Base-by-base conservation (phyloP, 2,329 filamentous ascomycete genomes). In the Gliomastix tumulicola region DNA sequence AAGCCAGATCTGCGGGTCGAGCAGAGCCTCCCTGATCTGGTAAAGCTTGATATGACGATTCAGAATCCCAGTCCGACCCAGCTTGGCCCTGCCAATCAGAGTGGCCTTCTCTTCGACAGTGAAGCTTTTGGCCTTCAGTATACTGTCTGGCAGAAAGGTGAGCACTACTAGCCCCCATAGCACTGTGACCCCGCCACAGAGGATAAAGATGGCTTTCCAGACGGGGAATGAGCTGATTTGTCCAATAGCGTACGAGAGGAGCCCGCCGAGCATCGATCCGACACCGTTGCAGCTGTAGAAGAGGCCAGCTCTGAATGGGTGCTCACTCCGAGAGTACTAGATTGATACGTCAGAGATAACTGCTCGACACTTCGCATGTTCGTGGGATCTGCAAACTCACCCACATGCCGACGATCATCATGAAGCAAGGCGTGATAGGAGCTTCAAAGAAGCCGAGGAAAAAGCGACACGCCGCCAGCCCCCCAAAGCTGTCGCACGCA, bases 11-110 rank as follows among this genome's bases (percentile, higher is more conserved):
- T 74, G 74, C 19, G 68, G 41, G 38, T 76, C 72, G 2, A 66
- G 40, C 0, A 69, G 37, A 0, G 68, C 67, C 43, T 74, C 70
- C 1, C 58, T 56, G 23, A 74, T 63, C 39, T 74, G 70, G 11
- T 59, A 54, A 45, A 52, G 57, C 40, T 71, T 71, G 46, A 74
- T 66, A 2, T 54, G 57, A 33, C 60, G 56, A 46, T 69, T 72
- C 11, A 69, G 50, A 3, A 73, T 60, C 6, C 68, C 68, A 1
- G 65, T 66, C 35, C 59, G 49, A 21, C 71, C 65, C 1, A 63
- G 53, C 4, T 61, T 71, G 9, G 86, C 68, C 49, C 81, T 84
- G 40, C 71, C 74, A 3, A 82, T 79, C 0, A 72, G 80, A 7
- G 76, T 56, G 1, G 46, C 45, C 6, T 45, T 46, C n/a, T 53